phyloP scores from a whole-genome alignment of 2,329 filamentous ascomycete genomes.

The Ilyonectria mors-panacis region DNA sequence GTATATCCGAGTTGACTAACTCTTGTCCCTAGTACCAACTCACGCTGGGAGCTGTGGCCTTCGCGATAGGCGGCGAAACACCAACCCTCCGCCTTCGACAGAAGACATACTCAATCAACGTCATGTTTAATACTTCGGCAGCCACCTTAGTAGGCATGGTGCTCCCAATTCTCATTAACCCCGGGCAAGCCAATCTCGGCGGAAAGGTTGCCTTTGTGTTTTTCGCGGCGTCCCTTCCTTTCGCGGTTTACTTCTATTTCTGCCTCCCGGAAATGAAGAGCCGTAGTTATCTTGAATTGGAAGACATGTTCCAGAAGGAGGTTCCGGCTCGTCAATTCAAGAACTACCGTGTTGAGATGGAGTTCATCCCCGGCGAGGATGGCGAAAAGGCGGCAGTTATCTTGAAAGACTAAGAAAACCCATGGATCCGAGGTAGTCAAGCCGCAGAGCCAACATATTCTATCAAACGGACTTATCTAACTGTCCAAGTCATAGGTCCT shows the following conservation, averaged over 20 bases:
- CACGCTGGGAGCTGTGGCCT: constrained; percentile 9
- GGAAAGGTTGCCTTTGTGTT: constrained; percentile 21
- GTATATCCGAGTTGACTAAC: neutral
- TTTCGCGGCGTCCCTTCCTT: constrained; percentile 7
- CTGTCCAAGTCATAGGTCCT: neutral
- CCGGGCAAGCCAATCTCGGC: constrained; percentile 15
- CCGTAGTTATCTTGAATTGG: constrained; percentile 17
- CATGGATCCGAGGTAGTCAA: neutral
- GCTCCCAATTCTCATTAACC: constrained; percentile 20
- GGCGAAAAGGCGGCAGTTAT: constrained; percentile 15
- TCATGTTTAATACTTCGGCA: constrained; percentile 20
- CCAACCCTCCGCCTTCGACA: constrained; percentile 11
- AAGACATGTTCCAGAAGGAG: constrained; percentile 23
- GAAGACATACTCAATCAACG: constrained; percentile 21
- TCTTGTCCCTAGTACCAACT: constrained; percentile 12
- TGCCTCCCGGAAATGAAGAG: constrained; percentile 21
- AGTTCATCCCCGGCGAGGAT: constrained; percentile 2
- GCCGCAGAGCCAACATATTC: neutral
- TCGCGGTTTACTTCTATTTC: constrained; percentile 12
- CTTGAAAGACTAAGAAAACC: constrained; percentile 5
- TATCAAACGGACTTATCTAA: neutral
- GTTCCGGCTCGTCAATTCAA: constrained; percentile 14
- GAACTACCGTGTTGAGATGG: neutral
- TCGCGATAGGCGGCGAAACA: constrained; percentile 16
- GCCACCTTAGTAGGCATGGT: constrained; percentile 13